Base-by-base conservation (phyloP, 371 early-diverging fungal genomes). In the Globomyces sp. region DNA sequence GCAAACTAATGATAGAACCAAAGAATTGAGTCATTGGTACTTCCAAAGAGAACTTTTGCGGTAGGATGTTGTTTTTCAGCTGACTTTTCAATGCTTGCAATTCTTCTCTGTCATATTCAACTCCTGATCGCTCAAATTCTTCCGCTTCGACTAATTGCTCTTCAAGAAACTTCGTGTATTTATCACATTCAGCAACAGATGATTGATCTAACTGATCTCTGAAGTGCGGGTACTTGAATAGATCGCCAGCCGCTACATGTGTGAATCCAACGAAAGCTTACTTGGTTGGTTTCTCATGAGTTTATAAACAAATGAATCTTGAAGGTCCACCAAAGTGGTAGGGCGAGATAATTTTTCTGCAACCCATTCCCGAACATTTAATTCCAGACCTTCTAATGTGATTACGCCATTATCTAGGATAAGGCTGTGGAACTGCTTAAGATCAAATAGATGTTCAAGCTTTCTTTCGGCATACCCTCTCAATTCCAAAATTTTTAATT, bases 401-500 rank as follows among this genome's bases (percentile, higher is more conserved):
- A 75, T 57, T 1, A 58, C 11, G 3, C 76, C 76, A 48, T 43
- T 42, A 48, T 68, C 68, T 51, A 76, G 48, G 36, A 73, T n/a
- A 39, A 65, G 53, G 2, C 64, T 43, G 50, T 76, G 77, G 69
- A 76, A 76, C 58, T 57, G 63, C 24, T 66, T 66, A 57, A 78
- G 55, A 51, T 71, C 69, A 59, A 76, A 78, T 66, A 65, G 52
- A 41, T 52, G 62, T 1, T 74, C 78, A 36, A 78, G 64, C 58
- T 62, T 60, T 24, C 13, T 50, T 58, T 71, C 72, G 24, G 78
- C 78, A 46, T 40, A 46, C 50, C 44, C 41, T 24, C 78, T 51
- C 48, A 78, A 44, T 57, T 74, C 73, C 65, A 58, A 67, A 58
- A 78, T 73, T 64, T 78, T 72, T 46, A 78, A 59, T 68, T 78